Evolutionary conservation across 2,329 filamentous ascomycete genomes (phyloP).

Genomic region (Esteya vermicola): DNA sequence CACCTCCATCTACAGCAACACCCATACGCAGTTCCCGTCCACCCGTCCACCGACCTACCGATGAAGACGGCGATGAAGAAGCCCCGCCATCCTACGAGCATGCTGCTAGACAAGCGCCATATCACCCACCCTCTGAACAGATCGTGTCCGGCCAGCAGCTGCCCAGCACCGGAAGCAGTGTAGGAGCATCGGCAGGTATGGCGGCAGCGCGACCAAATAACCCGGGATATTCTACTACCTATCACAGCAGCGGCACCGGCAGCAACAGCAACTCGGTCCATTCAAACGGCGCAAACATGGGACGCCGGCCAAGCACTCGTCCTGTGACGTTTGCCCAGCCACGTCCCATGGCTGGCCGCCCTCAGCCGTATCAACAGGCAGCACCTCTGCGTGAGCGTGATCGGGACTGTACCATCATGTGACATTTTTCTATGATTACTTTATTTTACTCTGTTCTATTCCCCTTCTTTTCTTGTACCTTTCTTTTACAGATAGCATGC

Average conservation of each 20-base stretch:
- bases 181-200: neutral
- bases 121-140: slow-evolving; percentile 36
- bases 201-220: too few relatives aligned
- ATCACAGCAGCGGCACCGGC: neutral
- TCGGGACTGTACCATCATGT: slow-evolving; percentile 3
- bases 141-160: neutral
- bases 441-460: neutral
- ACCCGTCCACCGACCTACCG: slow-evolving; percentile 21
- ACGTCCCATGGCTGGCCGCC: too few relatives aligned
- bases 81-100: slow-evolving; percentile 45
- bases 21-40: slow-evolving; percentile 2
- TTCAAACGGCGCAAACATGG: too few relatives aligned
- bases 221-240: too few relatives aligned
- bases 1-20: neutral
- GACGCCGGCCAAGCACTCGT: too few relatives aligned
- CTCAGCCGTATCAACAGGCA: neutral
- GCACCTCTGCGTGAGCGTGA: neutral
- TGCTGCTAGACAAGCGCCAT: slow-evolving; percentile 34
- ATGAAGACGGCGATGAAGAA: slow-evolving; percentile 25
- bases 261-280: too few relatives aligned
- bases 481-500: too few relatives aligned
- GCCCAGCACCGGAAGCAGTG: neutral
- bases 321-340: too few relatives aligned
- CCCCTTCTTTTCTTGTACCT: neutral
- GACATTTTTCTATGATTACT: neutral